Evolutionary conservation across 768 basidiomycete species (phyloP).

Genomic region (Ramaria sp.): DNA sequence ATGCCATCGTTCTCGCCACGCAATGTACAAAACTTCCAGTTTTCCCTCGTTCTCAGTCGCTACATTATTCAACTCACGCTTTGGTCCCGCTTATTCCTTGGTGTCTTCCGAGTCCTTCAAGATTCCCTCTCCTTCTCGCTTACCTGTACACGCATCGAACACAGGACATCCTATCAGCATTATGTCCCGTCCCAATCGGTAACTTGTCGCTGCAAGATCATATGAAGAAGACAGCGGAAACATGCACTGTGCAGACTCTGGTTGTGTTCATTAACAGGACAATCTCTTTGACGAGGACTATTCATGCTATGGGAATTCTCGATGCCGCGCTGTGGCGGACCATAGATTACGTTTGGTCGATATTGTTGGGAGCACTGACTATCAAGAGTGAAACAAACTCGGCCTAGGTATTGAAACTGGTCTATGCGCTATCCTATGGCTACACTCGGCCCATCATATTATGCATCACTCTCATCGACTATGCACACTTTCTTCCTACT

Average conservation of each 20-base stretch:
- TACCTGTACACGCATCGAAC: constrained; percentile 64
- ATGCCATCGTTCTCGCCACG: constrained; percentile 57
- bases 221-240: background rate
- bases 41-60: constrained; percentile 18
- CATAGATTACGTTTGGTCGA: constrained; percentile 39
- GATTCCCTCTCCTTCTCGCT: constrained; percentile 52
- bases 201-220: background rate
- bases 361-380: constrained; percentile 31
- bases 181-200: constrained; percentile 38
- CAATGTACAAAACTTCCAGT: constrained; percentile 56
- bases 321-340: constrained; percentile 36
- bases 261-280: background rate
- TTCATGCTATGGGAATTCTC: constrained; percentile 36
- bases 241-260: background rate
- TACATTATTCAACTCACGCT: constrained; percentile 16
- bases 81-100: constrained; percentile 57
- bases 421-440: no score
- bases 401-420: no score
- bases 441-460: no score
- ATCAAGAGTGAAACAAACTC: background rate
- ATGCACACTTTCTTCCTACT: no score
- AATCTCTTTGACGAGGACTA: constrained; percentile 41
- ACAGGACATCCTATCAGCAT: constrained; percentile 41
- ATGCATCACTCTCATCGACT: no score
- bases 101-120: constrained; percentile 56